phyloP scores from a whole-genome alignment of 768 basidiomycete species.

The Mycena polygramma region DNA sequence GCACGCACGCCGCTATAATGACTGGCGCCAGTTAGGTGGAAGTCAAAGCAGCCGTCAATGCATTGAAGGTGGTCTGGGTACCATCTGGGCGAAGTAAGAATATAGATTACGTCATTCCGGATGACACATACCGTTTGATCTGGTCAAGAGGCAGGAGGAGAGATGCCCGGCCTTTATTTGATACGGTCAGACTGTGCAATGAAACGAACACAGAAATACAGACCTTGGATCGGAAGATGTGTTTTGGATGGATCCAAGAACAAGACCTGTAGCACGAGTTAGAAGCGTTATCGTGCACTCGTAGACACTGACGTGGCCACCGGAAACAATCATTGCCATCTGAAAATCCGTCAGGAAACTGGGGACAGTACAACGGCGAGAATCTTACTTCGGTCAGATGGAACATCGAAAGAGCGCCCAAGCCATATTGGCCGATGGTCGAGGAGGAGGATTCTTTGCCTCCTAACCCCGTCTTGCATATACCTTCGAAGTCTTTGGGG shows the following conservation, averaged over 20 bases:
- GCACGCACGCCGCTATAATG: constrained; percentile 57
- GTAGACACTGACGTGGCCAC: constrained; percentile 19
- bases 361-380: background rate
- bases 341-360: constrained; percentile 21
- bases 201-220: background rate
- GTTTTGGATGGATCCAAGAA: constrained; percentile 62
- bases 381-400: constrained; percentile 62
- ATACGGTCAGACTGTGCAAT: constrained; percentile 1
- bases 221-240: constrained; percentile 52
- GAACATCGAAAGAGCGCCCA: constrained; percentile 66
- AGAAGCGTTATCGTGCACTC: too few relatives aligned
- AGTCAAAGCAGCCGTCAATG: constrained; percentile 57
- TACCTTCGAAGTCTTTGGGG: constrained; percentile 59
- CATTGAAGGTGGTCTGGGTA: constrained; percentile 58
- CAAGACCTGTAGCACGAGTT: constrained; percentile 30
- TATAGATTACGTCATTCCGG: background rate
- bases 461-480: constrained; percentile 59
- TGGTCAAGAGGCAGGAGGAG: constrained; percentile 48
- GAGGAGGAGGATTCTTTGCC: constrained; percentile 53
- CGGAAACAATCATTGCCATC: constrained; percentile 51
- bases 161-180: constrained; percentile 43
- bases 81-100: constrained; percentile 43
- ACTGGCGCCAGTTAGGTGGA: constrained; percentile 43
- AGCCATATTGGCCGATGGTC: constrained; percentile 65
- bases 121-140: constrained; percentile 49